Percentiles rank a stretch among this genome's conserved stretches.
Conservation (phyloP, 352 stramenopile species). For the Pythium sp. region DNA sequence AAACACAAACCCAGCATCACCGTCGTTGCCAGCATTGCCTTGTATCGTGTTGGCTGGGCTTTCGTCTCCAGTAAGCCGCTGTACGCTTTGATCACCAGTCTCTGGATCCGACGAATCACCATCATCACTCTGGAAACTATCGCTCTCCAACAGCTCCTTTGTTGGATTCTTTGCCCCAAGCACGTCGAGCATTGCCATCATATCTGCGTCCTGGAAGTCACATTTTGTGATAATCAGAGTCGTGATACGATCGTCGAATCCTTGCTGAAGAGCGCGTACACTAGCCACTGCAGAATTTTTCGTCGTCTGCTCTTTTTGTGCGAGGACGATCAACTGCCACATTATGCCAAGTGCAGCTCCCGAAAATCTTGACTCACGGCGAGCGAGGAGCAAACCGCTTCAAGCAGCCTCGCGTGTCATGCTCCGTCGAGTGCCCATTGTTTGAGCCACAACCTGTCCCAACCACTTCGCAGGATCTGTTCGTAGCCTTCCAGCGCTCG, state of each 20-base stretch:
- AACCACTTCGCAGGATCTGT: neutral
- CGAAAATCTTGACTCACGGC: neutral
- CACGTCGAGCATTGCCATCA: slow-evolving; percentile 23
- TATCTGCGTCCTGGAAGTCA: slow-evolving; percentile 8
- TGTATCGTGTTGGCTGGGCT: neutral
- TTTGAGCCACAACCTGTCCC: neutral
- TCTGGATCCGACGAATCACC: neutral
- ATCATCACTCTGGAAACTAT: neutral
- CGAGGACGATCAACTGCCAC: too few species aligned
- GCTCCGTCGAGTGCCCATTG: neutral
- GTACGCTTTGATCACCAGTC: neutral
- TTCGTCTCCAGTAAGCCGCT: too few species aligned
- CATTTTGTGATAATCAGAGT: neutral
- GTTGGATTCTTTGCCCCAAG: slow-evolving; percentile 20
- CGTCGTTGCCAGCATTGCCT: neutral
- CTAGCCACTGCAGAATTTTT: slow-evolving; percentile 10
- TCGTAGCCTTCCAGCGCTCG: neutral
- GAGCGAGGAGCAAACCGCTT: neutral
- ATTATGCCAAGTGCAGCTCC: neutral
- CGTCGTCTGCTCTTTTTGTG: neutral
- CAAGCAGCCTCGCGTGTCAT: neutral
- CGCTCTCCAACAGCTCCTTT: slow-evolving; percentile 23
- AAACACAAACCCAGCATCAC: neutral
- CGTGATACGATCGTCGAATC: slow-evolving; percentile 1
- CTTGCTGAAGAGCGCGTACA: slow-evolving; percentile 14